These are phyloP conservation scores for Sabuloglossum arenarium DNA, from an alignment of 495 filamentous ascomycete genomes.

Conservation along the genomic window DNA sequence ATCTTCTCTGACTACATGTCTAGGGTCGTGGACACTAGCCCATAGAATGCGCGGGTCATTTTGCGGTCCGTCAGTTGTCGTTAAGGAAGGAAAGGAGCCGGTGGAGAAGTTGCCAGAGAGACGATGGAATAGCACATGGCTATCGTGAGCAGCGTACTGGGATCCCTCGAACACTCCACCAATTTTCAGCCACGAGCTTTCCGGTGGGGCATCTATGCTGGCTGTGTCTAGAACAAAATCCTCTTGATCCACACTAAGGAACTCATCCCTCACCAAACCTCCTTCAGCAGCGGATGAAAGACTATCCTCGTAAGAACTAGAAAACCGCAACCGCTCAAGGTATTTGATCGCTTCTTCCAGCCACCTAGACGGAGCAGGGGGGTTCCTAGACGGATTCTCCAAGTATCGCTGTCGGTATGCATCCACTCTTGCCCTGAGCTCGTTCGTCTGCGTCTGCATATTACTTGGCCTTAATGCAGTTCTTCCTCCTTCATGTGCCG, in stretches of 20 bases:
- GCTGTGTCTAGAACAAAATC: slow-evolving; percentile 42
- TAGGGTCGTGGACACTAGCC: background rate
- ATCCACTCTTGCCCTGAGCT: slow-evolving; percentile 5
- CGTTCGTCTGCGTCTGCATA: slow-evolving; percentile 3
- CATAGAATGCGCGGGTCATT: background rate
- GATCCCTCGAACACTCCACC: slow-evolving; percentile 43
- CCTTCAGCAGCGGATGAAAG: slow-evolving; percentile 27
- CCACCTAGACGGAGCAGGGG: slow-evolving; percentile 15
- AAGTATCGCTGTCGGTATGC: slow-evolving; percentile 28
- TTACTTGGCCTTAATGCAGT: background rate
- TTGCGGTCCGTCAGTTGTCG: background rate
- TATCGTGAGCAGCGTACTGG: slow-evolving; percentile 26
- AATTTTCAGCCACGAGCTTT: slow-evolving; percentile 43
- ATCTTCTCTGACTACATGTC: background rate
- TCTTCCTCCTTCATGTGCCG: background rate
- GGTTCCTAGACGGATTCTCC: slow-evolving; percentile 17
- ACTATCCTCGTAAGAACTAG: slow-evolving; percentile 33
- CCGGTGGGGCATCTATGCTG: slow-evolving; percentile 29
- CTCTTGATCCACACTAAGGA: slow-evolving; percentile 25
- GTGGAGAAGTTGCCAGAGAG: background rate
- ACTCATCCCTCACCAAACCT: slow-evolving; percentile 24
- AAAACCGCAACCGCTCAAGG: slow-evolving; percentile 36
- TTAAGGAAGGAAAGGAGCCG: background rate
- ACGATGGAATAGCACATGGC: slow-evolving; percentile 1
- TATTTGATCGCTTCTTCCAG: slow-evolving; percentile 45